Conservation (phyloP, 257 asterid species). For the Capsicum chinense region DNA sequence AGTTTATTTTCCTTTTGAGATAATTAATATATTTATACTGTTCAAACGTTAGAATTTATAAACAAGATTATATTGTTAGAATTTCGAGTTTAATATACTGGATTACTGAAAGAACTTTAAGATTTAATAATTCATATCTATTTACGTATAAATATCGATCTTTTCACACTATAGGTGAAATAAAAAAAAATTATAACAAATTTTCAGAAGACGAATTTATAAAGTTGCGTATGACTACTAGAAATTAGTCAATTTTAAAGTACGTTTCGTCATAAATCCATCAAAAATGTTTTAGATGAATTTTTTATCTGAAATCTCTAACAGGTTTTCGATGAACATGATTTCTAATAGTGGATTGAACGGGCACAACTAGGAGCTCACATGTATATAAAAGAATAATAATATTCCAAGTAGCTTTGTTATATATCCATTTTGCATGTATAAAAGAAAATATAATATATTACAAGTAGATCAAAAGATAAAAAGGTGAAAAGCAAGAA, state of each 20-base stretch:
- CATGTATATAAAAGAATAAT: not conserved
- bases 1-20: not conserved
- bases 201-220: not conserved
- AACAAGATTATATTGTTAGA: not conserved
- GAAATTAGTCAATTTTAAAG: not conserved
- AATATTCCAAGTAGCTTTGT: not conserved
- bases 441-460: not conserved
- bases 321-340: not conserved
- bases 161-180: too few species aligned
- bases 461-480: slow-evolving; percentile 19
- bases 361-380: not conserved
- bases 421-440: not conserved
- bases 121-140: not conserved
- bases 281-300: not conserved
- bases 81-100: not conserved
- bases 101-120: not conserved
- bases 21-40: not conserved
- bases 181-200: not conserved
- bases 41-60: too few species aligned
- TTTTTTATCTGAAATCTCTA: fast-evolving
- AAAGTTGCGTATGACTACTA: not conserved
- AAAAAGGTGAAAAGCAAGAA: not conserved
- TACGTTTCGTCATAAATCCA: not conserved
- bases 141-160: not conserved
- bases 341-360: fast-evolving